Evolutionary conservation across 202 grass and related monocot species (phyloP).

Genomic region (Carex arenaria): DNA sequence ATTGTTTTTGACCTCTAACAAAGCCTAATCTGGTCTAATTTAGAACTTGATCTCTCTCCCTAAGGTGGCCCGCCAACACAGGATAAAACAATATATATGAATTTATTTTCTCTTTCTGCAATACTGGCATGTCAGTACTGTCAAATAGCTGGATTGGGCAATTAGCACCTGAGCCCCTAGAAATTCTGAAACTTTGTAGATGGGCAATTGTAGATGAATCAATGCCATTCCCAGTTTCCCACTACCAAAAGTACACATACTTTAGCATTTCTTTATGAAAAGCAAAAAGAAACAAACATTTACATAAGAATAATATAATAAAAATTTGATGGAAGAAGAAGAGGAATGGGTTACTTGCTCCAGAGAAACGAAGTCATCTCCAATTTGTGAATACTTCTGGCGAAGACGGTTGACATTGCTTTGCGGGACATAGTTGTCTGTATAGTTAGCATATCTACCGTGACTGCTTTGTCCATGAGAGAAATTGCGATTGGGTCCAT

Average conservation of each 20-base stretch:
- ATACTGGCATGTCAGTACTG: background rate
- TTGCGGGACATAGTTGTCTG: constrained; percentile 3
- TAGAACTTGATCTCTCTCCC: background rate
- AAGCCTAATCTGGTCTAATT: background rate
- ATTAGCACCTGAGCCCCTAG: background rate
- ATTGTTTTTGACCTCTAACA: background rate
- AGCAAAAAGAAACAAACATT: background rate
- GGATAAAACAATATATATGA: constrained; percentile 4
- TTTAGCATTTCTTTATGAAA: constrained; percentile 4
- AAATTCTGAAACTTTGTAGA: background rate
- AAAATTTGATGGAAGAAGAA: background rate
- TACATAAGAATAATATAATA: background rate
- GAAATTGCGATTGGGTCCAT: background rate
- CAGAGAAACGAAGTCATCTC: constrained; percentile 54
- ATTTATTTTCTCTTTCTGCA: background rate
- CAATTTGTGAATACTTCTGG: constrained; percentile 33
- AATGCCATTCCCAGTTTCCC: background rate
- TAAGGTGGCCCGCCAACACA: background rate
- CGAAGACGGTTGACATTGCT: constrained; percentile 3
- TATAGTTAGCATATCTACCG: constrained; percentile 9
- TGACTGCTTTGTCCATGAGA: constrained; percentile 12
- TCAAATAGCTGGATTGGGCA: background rate
- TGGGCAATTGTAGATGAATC: background rate
- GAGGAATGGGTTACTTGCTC: constrained; percentile 33
- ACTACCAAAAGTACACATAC: background rate